Evolutionary conservation across 331 rosid species (phyloP).

Genomic region (Saraca asoca): DNA sequence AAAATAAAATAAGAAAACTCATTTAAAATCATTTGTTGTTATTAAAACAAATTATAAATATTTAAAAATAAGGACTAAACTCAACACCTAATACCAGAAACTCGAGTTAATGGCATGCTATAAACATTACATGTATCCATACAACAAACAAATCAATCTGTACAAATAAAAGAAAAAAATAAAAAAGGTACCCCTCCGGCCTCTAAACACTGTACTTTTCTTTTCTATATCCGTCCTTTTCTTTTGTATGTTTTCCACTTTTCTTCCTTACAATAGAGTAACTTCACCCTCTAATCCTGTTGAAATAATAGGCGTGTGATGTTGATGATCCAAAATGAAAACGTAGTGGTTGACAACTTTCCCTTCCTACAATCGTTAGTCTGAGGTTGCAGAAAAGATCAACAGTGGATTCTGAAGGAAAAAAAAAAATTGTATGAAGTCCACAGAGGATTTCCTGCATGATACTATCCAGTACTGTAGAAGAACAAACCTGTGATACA

Average conservation of each 20-base stretch:
- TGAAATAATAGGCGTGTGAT: conserved; percentile 38
- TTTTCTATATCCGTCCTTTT: conserved; percentile 40
- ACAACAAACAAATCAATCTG: conserved; percentile 51
- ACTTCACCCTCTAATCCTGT: conserved; percentile 49
- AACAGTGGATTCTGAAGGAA: conserved; percentile 49
- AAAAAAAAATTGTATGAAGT: conserved; percentile 16
- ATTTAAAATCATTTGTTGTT: no score
- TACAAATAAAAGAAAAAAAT: conserved; percentile 42
- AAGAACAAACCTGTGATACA: no score
- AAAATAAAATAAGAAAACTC: no score
- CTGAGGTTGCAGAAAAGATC: conserved; percentile 35
- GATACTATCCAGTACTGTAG: no score
- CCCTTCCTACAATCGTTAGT: conserved; percentile 38
- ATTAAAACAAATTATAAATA: no score
- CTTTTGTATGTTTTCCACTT: conserved; percentile 46
- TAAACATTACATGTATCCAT: conserved; percentile 36
- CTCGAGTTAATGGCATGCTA: conserved; percentile 30
- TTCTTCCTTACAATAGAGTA: conserved; percentile 48
- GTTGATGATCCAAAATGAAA: conserved; percentile 46
- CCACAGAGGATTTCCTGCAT: not conserved
- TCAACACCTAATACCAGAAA: conserved; percentile 36
- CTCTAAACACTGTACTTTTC: conserved; percentile 36
- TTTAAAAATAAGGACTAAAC: no score
- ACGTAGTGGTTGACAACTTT: conserved; percentile 31
- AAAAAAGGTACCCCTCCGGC: not conserved